Conservation (phyloP, 2,329 filamentous ascomycete genomes). For the Periconia macrospinosa region DNA sequence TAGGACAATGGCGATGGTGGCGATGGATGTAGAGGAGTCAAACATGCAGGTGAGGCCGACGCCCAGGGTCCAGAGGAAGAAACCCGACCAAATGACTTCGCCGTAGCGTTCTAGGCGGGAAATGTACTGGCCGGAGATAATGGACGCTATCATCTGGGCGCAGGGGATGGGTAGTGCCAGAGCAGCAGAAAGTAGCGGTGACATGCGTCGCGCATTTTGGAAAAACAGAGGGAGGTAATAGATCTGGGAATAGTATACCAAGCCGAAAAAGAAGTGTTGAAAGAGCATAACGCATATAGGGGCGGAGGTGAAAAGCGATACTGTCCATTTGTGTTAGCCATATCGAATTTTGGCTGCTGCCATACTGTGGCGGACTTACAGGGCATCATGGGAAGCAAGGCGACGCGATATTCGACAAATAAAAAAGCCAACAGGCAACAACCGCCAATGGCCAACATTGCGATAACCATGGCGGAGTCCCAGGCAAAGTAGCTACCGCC, state of each 20-base stretch:
- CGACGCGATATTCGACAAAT: slow-evolving; percentile 21
- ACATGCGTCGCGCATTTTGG: background rate
- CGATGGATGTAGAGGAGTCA: slow-evolving; percentile 44
- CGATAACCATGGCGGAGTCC: slow-evolving; percentile 60
- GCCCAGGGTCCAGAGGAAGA: slow-evolving; percentile 55
- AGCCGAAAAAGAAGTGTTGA: slow-evolving; percentile 37
- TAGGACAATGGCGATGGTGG: slow-evolving; percentile 55
- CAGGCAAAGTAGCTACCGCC: slow-evolving; percentile 56
- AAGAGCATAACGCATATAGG: slow-evolving; percentile 58
- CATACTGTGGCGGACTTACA: too few relatives aligned
- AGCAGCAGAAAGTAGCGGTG: background rate
- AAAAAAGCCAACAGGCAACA: slow-evolving; percentile 54
- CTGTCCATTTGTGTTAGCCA: slow-evolving; percentile 22
- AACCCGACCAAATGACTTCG: slow-evolving; percentile 58
- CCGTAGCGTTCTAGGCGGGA: slow-evolving; percentile 60
- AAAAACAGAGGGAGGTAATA: background rate
- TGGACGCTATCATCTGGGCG: slow-evolving; percentile 51
- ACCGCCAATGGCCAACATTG: slow-evolving; percentile 58
- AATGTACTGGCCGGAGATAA: slow-evolving; percentile 60
- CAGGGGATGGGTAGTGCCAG: slow-evolving; percentile 51
- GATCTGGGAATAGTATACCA: background rate
- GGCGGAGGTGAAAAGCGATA: slow-evolving; percentile 58
- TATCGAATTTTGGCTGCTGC: slow-evolving; percentile 46
- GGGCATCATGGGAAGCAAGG: background rate
- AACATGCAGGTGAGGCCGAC: slow-evolving; percentile 58